These are phyloP conservation scores for Pseudogymnoascus sp. DNA, from an alignment of 2,329 filamentous ascomycete species.

Conservation along the genomic window DNA sequence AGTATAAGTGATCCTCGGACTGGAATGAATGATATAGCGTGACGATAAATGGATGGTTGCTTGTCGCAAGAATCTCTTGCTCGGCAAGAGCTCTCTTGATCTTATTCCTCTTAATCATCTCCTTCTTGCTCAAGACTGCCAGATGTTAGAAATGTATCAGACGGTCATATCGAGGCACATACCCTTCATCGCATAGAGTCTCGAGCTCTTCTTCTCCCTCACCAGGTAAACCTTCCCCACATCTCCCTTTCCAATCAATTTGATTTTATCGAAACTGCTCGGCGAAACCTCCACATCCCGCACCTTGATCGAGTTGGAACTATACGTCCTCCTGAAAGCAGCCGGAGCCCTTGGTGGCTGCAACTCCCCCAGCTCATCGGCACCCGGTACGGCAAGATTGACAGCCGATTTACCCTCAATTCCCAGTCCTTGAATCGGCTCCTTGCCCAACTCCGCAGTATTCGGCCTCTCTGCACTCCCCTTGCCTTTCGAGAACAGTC, in stretches of 20 bases:
- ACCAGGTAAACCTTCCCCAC: conserved; percentile 98
- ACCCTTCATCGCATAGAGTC: conserved; percentile 99
- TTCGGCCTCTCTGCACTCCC: conserved; percentile 60
- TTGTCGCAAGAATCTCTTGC: conserved; percentile 95
- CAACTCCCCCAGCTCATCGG: conserved; percentile 52
- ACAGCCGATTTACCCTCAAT: conserved; percentile 36
- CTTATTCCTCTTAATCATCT: conserved; percentile 99
- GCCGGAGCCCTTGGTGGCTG: conserved; percentile 59
- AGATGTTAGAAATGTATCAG: conserved; percentile 30
- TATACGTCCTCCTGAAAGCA: conserved; percentile 90
- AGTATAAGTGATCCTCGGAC: conserved; percentile 93
- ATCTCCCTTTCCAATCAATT: conserved; percentile 96
- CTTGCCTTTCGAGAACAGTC: conserved; percentile 63
- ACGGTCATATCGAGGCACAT: conserved; percentile 24
- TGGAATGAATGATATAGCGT: conserved; percentile 99
- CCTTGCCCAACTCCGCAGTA: conserved; percentile 80
- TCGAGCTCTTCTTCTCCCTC: conserved; percentile 91
- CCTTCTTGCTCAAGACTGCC: conserved; percentile 93
- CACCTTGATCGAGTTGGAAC: conserved; percentile 98
- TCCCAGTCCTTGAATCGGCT: conserved; percentile 56
- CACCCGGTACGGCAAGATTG: conserved; percentile 33
- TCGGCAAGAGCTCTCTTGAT: conserved; percentile 97
- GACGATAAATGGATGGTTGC: conserved; percentile 98
- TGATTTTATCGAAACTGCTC: conserved; percentile 97
- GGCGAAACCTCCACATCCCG: conserved; percentile 94